A percentile compares a stretch with the other conserved stretches of the same genome.
Conservation (phyloP, 2,329 filamentous ascomycete species). For the Fusarium oxysporum region DNA sequence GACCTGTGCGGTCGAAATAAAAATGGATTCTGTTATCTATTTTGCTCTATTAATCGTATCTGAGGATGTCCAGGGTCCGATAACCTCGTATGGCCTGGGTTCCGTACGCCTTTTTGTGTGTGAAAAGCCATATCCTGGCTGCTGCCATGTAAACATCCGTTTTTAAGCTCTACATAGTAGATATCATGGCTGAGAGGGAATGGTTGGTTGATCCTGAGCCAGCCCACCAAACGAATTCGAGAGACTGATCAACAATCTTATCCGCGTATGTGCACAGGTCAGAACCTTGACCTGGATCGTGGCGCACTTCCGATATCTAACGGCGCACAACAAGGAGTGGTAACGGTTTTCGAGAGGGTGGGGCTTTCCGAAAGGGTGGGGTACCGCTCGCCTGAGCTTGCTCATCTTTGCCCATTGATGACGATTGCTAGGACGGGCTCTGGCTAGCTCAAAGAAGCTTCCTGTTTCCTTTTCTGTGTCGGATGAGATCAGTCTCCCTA, state of each 20-base stretch:
- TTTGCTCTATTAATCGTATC: not conserved
- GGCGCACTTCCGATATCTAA: constrained; percentile 36
- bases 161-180: not conserved
- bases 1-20: not conserved
- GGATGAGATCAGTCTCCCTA: not conserved
- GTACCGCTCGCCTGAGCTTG: constrained; percentile 18
- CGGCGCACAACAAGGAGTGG: constrained; percentile 17
- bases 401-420: constrained; percentile 27
- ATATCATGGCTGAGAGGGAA: not conserved
- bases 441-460: constrained; percentile 6
- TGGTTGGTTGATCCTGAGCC: not conserved
- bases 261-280: constrained; percentile 6
- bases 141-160: not conserved
- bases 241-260: constrained; percentile 22
- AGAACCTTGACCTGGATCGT: constrained; percentile 34
- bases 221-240: not conserved
- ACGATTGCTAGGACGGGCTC: constrained; percentile 5
- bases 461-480: not conserved
- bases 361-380: constrained; percentile 15
- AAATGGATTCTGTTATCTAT: not conserved
- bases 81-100: not conserved
- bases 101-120: not conserved
- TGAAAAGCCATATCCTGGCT: not conserved
- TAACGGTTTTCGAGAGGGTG: constrained; percentile 35
- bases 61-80: not conserved